A percentile compares a stretch with the other conserved stretches of the same genome.
These are phyloP conservation scores for Paramecium sonneborni DNA, from an alignment of 73 alveolate species.

Conservation along the genomic window DNA sequence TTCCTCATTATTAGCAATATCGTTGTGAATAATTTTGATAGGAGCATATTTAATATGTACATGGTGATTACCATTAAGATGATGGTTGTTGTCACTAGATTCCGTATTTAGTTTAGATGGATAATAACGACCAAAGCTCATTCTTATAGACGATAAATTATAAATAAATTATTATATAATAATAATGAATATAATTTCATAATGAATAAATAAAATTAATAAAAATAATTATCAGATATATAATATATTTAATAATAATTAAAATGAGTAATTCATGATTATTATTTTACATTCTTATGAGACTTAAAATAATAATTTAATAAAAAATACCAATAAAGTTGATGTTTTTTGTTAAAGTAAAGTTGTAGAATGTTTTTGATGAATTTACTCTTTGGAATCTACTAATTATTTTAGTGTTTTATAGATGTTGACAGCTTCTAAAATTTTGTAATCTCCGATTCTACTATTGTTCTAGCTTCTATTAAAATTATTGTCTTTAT, in stretches of 20 bases:
- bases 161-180: neutral
- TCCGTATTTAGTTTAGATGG: neutral
- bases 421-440: slow-evolving; percentile 1
- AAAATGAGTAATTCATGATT: neutral
- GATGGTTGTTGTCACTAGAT: neutral
- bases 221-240: neutral
- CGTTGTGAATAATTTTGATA: neutral
- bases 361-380: neutral
- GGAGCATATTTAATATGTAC: neutral
- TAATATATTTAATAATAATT: neutral
- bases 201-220: neutral
- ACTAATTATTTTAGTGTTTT: neutral
- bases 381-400: neutral
- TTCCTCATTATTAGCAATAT: neutral
- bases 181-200: neutral
- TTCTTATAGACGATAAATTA: slow-evolving; percentile 30
- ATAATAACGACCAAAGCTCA: slow-evolving; percentile 43
- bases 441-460: neutral
- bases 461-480: neutral
- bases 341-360: neutral
- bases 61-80: neutral
- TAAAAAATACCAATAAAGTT: neutral
- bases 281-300: neutral
- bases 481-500: neutral
- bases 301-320: neutral